phyloP scores from a whole-genome alignment of 164 flowering plant species.

The Annona cherimola region DNA sequence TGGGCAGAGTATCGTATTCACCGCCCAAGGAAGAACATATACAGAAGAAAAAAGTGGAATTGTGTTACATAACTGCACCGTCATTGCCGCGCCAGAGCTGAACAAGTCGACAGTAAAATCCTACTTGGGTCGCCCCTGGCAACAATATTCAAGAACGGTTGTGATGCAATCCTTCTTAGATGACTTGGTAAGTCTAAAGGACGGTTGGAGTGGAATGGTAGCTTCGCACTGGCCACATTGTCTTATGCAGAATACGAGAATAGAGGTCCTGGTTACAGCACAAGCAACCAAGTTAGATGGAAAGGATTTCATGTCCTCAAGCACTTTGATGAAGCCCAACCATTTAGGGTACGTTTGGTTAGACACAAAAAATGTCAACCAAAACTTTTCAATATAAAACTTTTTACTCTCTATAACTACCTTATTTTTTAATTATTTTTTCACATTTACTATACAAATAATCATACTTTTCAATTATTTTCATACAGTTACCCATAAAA shows the following conservation, averaged over 20 bases:
- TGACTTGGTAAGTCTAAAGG: constrained; percentile 24
- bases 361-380: too few species aligned
- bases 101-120: constrained; percentile 7
- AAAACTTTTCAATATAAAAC: too few species aligned
- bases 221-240: constrained; percentile 18
- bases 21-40: constrained; percentile 5
- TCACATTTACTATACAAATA: too few species aligned
- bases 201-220: constrained; percentile 29
- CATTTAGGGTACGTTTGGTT: too few species aligned
- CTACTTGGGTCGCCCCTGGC: constrained; percentile 44
- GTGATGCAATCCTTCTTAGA: constrained; percentile 20
- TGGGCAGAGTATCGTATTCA: not conserved
- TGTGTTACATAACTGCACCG: constrained; percentile 8
- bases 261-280: constrained; percentile 25
- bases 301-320: constrained; percentile 6
- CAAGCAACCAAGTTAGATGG: constrained; percentile 30
- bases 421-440: too few species aligned
- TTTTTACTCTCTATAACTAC: too few species aligned
- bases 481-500: too few species aligned
- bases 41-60: constrained; percentile 1
- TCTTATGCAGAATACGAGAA: constrained; percentile 37
- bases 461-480: too few species aligned
- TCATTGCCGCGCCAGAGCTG: constrained; percentile 10
- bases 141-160: constrained; percentile 29
- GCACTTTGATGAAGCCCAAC: too few species aligned